Evolutionary conservation across 2,329 filamentous ascomycete genomes (phyloP).

Genomic region (Alternaria ethzedia): DNA sequence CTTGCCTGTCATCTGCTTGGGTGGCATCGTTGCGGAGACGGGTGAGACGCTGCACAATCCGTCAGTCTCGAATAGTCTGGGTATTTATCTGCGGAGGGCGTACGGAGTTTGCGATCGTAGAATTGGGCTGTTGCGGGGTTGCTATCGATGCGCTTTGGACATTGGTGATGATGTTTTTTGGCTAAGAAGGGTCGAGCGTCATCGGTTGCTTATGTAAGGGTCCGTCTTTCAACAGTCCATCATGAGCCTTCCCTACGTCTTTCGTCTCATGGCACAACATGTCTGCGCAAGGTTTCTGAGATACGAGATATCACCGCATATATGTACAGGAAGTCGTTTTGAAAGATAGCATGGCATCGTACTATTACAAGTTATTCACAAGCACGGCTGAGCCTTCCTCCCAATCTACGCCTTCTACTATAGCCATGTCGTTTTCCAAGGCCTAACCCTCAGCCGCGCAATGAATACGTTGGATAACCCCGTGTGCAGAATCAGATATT

Average conservation of each 20-base stretch:
- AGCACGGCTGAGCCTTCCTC: conserved; percentile 4
- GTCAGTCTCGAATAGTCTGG: not conserved
- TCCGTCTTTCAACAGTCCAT: not conserved
- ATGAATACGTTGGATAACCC: conserved; percentile 3
- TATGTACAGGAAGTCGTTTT: not conserved
- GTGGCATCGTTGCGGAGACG: conserved; percentile 32
- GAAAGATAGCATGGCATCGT: conserved; percentile 1
- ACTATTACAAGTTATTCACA: conserved; percentile 26
- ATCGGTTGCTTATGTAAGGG: conserved; percentile 9
- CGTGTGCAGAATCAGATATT: conserved; percentile 3
- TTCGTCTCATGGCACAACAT: not conserved
- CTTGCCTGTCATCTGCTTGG: conserved; percentile 36
- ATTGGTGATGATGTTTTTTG: conserved; percentile 36
- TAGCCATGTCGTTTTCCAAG: conserved; percentile 8
- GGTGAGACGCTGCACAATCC: not conserved
- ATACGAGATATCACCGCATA: not conserved
- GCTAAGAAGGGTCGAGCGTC: conserved; percentile 15
- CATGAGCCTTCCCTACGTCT: not conserved
- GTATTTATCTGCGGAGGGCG: not conserved
- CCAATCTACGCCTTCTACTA: conserved; percentile 7
- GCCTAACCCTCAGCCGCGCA: conserved; percentile 5
- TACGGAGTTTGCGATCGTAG: conserved; percentile 9
- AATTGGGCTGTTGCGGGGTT: conserved; percentile 8
- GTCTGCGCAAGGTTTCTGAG: not conserved
- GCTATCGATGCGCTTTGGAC: conserved; percentile 18